These are phyloP conservation scores for Starmerella etchellsii DNA, from an alignment of 805 yeast species.

Conservation along the genomic window DNA sequence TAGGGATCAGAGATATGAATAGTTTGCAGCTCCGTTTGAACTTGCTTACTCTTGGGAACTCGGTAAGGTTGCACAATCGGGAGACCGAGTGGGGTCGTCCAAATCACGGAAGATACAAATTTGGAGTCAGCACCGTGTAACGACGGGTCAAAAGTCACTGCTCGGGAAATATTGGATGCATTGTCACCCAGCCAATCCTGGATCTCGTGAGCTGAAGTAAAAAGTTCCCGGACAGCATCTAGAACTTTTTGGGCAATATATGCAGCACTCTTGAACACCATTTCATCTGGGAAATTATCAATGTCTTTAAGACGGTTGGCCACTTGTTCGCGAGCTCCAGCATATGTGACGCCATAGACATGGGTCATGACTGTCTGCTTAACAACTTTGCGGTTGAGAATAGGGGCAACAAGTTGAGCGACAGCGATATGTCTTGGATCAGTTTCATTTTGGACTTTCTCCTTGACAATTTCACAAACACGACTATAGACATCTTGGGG, in stretches of 20 bases:
- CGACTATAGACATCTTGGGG: constrained; percentile 52
- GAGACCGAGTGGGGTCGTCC: constrained; percentile 94
- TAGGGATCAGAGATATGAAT: constrained; percentile 84
- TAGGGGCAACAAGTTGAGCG: constrained; percentile 39
- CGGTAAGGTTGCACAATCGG: constrained; percentile 98
- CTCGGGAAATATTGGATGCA: constrained; percentile 66
- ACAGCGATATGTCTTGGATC: constrained; percentile 11
- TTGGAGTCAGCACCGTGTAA: constrained; percentile 23
- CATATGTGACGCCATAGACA: constrained; percentile 90
- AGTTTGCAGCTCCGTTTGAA: constrained; percentile 75
- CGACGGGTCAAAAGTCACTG: constrained; percentile 40
- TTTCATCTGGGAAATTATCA: constrained; percentile 37
- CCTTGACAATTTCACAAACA: constrained; percentile 40
- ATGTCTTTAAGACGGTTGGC: constrained; percentile 57
- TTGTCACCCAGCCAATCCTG: constrained; percentile 93
- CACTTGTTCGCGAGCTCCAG: constrained; percentile 87
- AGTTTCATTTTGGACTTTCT: constrained; percentile 37
- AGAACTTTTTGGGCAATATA: constrained; percentile 72
- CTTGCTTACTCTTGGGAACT: constrained; percentile 46
- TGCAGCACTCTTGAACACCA: constrained; percentile 38
- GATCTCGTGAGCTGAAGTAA: constrained; percentile 83
- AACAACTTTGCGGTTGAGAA: constrained; percentile 73
- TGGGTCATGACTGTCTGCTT: constrained; percentile 98
- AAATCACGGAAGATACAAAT: constrained; percentile 76
- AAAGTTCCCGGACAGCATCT: constrained; percentile 69